Conservation (phyloP, 495 filamentous ascomycete genomes). For the Aspergillus funiculosus region DNA sequence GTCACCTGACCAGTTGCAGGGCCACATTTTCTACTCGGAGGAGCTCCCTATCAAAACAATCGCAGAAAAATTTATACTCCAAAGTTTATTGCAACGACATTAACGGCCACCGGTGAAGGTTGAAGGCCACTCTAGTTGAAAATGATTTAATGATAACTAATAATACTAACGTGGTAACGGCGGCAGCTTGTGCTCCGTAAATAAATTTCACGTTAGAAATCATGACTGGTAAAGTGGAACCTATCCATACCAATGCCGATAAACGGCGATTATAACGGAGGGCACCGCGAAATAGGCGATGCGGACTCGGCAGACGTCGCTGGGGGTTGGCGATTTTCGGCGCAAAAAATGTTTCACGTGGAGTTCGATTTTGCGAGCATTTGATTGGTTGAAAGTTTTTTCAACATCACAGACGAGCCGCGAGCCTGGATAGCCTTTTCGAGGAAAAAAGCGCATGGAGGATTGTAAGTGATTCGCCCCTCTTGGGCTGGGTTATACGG, state of each 20-base stretch:
- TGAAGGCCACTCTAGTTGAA: conserved; percentile 1
- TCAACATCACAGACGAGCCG: conserved; percentile 12
- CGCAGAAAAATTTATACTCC: neutral
- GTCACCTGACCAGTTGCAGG: no score
- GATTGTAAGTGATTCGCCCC: no score
- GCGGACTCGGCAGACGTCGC: conserved; percentile 15
- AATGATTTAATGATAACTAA: no score
- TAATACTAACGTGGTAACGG: neutral
- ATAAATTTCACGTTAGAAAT: conserved; percentile 20
- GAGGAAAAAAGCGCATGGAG: no score
- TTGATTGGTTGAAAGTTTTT: conserved; percentile 21
- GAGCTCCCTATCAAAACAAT: no score
- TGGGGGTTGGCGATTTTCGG: conserved; percentile 31
- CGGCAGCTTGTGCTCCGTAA: conserved; percentile 28
- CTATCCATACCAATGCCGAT: conserved; percentile 22
- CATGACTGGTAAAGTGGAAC: conserved; percentile 19
- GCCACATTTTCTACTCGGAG: no score
- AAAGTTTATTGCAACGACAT: neutral
- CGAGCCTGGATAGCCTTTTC: no score
- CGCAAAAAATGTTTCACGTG: conserved; percentile 29
- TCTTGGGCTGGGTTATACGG: no score
- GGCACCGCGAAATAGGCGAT: conserved; percentile 29
- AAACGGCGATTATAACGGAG: conserved; percentile 26
- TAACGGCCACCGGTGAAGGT: conserved; percentile 2
- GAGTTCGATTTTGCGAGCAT: conserved; percentile 2